Conservation (phyloP, 768 basidiomycete species). For the Tremella mesenterica region DNA sequence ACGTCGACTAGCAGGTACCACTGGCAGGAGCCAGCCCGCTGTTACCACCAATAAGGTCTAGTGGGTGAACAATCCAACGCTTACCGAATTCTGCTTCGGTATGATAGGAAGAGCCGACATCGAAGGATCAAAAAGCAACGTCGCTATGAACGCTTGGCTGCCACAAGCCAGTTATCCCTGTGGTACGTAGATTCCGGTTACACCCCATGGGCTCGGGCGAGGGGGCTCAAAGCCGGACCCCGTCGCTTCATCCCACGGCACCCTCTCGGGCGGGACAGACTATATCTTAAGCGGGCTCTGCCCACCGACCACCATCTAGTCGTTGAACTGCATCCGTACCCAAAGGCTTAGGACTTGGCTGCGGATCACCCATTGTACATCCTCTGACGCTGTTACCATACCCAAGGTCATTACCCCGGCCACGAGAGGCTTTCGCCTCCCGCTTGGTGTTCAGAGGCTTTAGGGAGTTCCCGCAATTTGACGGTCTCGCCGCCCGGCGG, state of each 20-base stretch:
- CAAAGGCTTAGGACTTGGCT: background rate
- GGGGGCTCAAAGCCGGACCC: background rate
- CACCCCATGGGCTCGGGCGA: background rate
- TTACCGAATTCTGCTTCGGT: conserved; percentile 71
- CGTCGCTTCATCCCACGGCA: background rate
- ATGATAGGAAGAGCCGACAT: conserved; percentile 76
- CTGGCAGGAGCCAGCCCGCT: too few relatives aligned
- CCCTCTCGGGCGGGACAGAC: background rate
- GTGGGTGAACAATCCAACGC: conserved; percentile 73
- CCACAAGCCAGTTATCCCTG: conserved; percentile 73
- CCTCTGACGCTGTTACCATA: background rate
- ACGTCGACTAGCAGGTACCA: too few relatives aligned
- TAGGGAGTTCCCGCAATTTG: background rate
- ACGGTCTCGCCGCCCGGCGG: background rate
- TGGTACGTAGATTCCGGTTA: conserved; percentile 46
- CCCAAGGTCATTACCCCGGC: background rate
- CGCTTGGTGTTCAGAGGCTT: background rate
- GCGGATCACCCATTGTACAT: background rate
- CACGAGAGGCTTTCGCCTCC: background rate
- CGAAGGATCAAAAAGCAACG: conserved; percentile 74
- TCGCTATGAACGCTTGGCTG: conserved; percentile 76
- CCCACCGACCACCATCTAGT: background rate
- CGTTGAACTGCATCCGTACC: background rate
- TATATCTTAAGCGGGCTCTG: background rate
- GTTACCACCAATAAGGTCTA: too few relatives aligned